Evolutionary conservation across 805 yeast species (phyloP).

Genomic region (Brettanomyces naardenensis): DNA sequence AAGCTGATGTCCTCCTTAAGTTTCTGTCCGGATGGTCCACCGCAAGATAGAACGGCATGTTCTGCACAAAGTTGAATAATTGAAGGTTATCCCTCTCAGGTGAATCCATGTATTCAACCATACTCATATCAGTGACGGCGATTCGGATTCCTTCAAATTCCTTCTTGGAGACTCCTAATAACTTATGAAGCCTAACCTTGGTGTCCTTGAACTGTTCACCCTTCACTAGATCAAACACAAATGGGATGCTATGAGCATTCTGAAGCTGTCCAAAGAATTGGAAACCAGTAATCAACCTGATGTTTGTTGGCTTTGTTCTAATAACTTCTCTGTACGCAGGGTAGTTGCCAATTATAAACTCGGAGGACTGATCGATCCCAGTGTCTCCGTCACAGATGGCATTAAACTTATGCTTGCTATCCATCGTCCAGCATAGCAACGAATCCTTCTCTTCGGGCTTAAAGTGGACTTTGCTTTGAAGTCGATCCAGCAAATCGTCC

Average conservation of each 20-base stretch:
- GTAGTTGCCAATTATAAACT: conserved; percentile 38
- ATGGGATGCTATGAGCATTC: conserved; percentile 76
- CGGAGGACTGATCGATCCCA: conserved; percentile 32
- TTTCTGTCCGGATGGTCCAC: conserved; percentile 84
- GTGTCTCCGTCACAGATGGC: conserved; percentile 27
- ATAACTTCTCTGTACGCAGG: conserved; percentile 27
- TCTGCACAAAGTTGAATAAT: conserved; percentile 43
- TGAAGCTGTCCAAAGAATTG: conserved; percentile 70
- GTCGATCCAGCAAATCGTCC: conserved; percentile 42
- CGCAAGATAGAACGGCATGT: conserved; percentile 39
- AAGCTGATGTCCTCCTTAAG: conserved; percentile 41
- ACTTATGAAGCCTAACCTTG: conserved; percentile 55
- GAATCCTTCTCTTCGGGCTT: conserved; percentile 37
- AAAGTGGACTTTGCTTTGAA: conserved; percentile 48
- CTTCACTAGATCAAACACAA: conserved; percentile 62
- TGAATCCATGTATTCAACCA: conserved; percentile 33
- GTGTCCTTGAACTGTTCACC: conserved; percentile 60
- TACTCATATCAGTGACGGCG: conserved; percentile 39
- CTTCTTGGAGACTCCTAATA: conserved; percentile 68
- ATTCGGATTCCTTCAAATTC: conserved; percentile 73
- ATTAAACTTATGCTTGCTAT: conserved; percentile 19
- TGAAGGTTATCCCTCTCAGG: conserved; percentile 46
- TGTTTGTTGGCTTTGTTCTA: conserved; percentile 12
- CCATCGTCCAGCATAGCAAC: conserved; percentile 52
- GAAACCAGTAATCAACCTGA: conserved; percentile 53